Percentiles rank a stretch among this genome's conserved stretches.
Conservation (phyloP, 164 flowering plant species). For the Vitis riparia region DNA sequence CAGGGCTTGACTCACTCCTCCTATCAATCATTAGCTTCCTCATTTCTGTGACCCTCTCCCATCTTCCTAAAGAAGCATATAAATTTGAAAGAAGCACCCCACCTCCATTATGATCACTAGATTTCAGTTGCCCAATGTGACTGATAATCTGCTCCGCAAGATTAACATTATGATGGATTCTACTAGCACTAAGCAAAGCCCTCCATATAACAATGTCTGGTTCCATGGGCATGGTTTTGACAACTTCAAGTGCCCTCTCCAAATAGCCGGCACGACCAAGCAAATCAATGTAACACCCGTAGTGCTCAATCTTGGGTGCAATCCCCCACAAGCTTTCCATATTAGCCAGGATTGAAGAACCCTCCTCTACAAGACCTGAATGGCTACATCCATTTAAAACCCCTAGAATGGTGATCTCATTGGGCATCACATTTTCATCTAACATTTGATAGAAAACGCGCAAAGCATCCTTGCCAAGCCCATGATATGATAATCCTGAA, state of each 20-base stretch:
- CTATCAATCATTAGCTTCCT: conserved; percentile 28
- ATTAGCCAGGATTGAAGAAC: conserved; percentile 34
- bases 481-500: conserved; percentile 44
- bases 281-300: conserved; percentile 50
- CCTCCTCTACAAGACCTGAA: conserved; percentile 53
- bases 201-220: conserved; percentile 61
- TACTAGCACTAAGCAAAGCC: conserved; percentile 50
- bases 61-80: conserved; percentile 46
- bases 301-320: conserved; percentile 48
- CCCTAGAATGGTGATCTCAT: conserved; percentile 44
- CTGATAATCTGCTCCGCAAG: conserved; percentile 34
- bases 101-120: conserved; percentile 25
- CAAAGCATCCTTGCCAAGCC: conserved; percentile 49
- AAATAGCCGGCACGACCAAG: conserved; percentile 54
- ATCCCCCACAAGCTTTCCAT: conserved; percentile 47
- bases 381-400: conserved; percentile 60
- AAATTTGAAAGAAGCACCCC: conserved; percentile 49
- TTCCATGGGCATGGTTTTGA: conserved; percentile 41
- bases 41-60: conserved; percentile 35
- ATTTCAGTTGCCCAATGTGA: conserved; percentile 27
- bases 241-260: conserved; percentile 40
- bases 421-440: conserved; percentile 34
- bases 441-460: conserved; percentile 36
- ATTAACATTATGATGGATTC: conserved; percentile 37
- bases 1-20: conserved; percentile 27